A percentile compares a stretch with the other conserved stretches of the same genome.
Conservation (phyloP, 2,329 filamentous ascomycete species). For the Torrubiella hemipterigena region DNA sequence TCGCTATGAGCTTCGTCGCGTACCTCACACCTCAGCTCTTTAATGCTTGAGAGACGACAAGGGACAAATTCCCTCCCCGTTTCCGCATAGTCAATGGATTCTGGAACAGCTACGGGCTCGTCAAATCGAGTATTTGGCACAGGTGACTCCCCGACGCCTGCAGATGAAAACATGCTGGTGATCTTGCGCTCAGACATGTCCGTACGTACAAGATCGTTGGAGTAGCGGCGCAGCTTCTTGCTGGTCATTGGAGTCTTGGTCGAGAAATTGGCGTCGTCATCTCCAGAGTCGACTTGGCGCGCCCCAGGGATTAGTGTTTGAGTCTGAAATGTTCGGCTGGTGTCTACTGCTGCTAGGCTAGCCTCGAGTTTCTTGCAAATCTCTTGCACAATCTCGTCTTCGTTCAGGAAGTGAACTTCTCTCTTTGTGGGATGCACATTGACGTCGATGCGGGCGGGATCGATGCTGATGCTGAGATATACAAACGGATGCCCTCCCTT, state of each 20-base stretch:
- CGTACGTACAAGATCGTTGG: slow-evolving; percentile 78
- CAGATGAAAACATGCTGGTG: slow-evolving; percentile 76
- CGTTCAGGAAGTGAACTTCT: slow-evolving; percentile 94
- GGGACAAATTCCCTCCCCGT: slow-evolving; percentile 56
- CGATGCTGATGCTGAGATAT: slow-evolving; percentile 86
- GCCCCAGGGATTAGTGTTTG: slow-evolving; percentile 76
- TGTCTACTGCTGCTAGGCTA: slow-evolving; percentile 77
- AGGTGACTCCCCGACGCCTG: slow-evolving; percentile 21
- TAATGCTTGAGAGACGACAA: slow-evolving; percentile 74
- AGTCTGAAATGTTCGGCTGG: slow-evolving; percentile 86
- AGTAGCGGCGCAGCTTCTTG: slow-evolving; percentile 27
- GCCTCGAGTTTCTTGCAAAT: slow-evolving; percentile 72
- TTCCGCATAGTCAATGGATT: slow-evolving; percentile 57
- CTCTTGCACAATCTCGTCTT: slow-evolving; percentile 85
- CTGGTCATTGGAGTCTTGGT: slow-evolving; percentile 21
- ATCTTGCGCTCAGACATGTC: slow-evolving; percentile 87
- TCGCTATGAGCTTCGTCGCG: slow-evolving; percentile 73
- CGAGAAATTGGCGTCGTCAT: slow-evolving; percentile 15
- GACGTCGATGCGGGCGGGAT: slow-evolving; percentile 85
- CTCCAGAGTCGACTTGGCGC: slow-evolving; percentile 14
- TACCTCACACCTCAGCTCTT: slow-evolving; percentile 69
- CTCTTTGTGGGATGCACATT: slow-evolving; percentile 96
- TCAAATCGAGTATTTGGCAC: slow-evolving; percentile 11
- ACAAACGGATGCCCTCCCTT: slow-evolving; percentile 92
- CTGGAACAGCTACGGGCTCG: slow-evolving; percentile 23